A percentile compares a stretch with the other conserved stretches of the same genome.
Conservation (phyloP, 768 basidiomycete species). For the Lentinula detonsa region DNA sequence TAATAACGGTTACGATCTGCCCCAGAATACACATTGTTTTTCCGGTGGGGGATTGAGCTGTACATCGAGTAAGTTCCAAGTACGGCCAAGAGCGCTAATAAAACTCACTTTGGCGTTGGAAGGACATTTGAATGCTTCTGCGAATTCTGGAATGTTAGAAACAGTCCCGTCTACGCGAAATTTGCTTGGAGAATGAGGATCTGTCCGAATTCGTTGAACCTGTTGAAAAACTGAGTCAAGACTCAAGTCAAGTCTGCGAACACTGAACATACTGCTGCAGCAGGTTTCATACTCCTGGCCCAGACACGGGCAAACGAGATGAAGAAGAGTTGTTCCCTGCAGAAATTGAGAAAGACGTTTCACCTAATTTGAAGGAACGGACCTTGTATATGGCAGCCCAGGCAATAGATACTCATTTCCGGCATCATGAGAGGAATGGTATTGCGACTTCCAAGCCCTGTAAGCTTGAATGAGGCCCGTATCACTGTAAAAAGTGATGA, state of each 20-base stretch:
- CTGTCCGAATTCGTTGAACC: constrained; percentile 77
- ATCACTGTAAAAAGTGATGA: constrained; percentile 29
- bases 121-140: constrained; percentile 79
- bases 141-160: constrained; percentile 84
- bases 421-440: constrained; percentile 44
- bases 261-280: constrained; percentile 52
- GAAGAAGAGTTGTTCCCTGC: constrained; percentile 91
- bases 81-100: background rate
- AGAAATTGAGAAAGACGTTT: background rate
- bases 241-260: background rate
- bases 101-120: constrained; percentile 59
- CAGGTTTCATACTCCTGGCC: constrained; percentile 77
- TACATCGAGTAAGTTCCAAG: background rate
- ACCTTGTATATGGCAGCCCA: constrained; percentile 74
- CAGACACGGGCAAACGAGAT: constrained; percentile 86
- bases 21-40: constrained; percentile 78
- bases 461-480: constrained; percentile 80
- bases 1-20: constrained; percentile 5
- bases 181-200: constrained; percentile 80
- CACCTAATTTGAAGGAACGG: constrained; percentile 8
- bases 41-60: constrained; percentile 82
- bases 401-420: constrained; percentile 75
- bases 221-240: constrained; percentile 15
- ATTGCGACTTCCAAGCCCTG: constrained; percentile 86
- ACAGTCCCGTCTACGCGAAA: constrained; percentile 86